Evolutionary conservation across 108 stramenopile genomes (phyloP), one percentile per base, ranked within the genome.

Genomic region (Cyclotella cryptica): DNA sequence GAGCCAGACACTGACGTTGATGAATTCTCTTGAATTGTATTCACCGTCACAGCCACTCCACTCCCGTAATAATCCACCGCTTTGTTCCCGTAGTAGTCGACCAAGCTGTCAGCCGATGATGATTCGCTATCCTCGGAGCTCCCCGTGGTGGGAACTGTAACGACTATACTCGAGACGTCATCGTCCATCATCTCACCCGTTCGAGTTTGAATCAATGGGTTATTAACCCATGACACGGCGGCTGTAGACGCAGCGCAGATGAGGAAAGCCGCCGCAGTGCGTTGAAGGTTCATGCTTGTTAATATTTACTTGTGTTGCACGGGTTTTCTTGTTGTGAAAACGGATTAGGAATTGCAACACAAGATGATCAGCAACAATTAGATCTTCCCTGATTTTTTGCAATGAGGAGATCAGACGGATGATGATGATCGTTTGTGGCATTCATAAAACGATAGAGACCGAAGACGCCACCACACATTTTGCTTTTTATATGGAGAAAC

Each of bases 251-350:
- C 21, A 43, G 24, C 24, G 64, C 64, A 26, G 43, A 45, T 1
- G n/a, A 65, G 64, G 22, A 65, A 43, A 51, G 19, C 17, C 2
- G 21, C 13, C 43, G 15, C 27, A 6, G 64, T 44, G 41, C 11
- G 64, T 22, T 45, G 43, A 12, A 65, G 43, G 43, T 65, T 65
- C 64, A 65, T 65, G 13, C n/a, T n/a, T 17, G 47, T n/a, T n/a
- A n/a, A n/a, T n/a, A n/a, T n/a, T n/a, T n/a, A n/a, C 9, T 3
- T 49, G 9, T 49, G 15, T 49, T 49, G 15, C n/a, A n/a, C n/a
- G 18, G 47, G 24, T 58, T 21, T 26, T 58, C 26, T 13, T 26
- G 19, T 21, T 21, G 24, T 21, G 55, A 26, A 14, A 58, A 21
- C 24, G 19, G 55, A 27, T 26, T 49, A n/a, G 47, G 55, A 58